Evolutionary conservation across 345 rosid genomes (phyloP), one percentile per base, ranked within the genome.

Genomic region (Eucalyptus grandis): DNA sequence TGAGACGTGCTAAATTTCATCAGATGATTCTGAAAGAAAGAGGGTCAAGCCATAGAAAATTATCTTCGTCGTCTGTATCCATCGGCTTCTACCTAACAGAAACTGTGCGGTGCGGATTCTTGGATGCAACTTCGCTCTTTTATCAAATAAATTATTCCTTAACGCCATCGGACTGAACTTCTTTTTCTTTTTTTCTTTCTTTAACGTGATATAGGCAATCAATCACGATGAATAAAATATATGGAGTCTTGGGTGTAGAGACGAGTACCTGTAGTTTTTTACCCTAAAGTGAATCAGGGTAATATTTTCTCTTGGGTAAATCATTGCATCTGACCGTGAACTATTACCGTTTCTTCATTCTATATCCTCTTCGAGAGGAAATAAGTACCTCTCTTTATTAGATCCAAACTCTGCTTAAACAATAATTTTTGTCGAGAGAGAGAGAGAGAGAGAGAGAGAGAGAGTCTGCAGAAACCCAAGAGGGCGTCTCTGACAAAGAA

Each of bases 1-100:
- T 89, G 65, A 72, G 69, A 92, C 91, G 77, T 87, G 92, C 93
- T 87, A 43, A 77, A 77, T 77, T 87, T 77, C 92, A 87, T 89
- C 90, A 87, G 89, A 90, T 89, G 86, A 88, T 90, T 69, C 82
- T 51, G 56, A 24, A 82, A 88, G 89, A 89, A 69, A 27, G 65
- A 50, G 46, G 22, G 90, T 72, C 51, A 72, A 89, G 51, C 87
- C 53, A 88, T 86, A 83, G 87, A 88, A 90, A 91, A 65, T 86
- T 88, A 90, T 67, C 40, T 46, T 67, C 49, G 49, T 80, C 50
- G n/a, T 85, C 46, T 37, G 27, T 77, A 88, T 81, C 91, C 62
- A 86, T 87, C 65, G 12, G 49, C 86, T 81, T 49, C 77, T 87
- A 90, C 93, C 91, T 87, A 92, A 90, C 93, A 14, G 88, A 50